phyloP scores from a whole-genome alignment of 2,329 filamentous ascomycete genomes.

The Arachnomyces sp. region DNA sequence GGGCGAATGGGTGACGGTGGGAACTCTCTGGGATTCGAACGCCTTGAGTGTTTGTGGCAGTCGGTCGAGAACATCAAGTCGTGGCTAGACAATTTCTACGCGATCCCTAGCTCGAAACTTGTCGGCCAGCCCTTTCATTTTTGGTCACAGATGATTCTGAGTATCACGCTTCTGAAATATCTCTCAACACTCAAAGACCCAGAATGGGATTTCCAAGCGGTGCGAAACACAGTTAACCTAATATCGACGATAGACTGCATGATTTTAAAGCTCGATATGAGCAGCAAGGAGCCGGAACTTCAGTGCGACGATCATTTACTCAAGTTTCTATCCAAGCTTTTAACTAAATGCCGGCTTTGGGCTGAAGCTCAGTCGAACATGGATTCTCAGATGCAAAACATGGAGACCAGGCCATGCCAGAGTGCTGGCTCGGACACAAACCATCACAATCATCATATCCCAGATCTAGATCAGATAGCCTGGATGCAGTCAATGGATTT shows the following conservation, averaged over 20 bases:
- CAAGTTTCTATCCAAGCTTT: conserved; percentile 18
- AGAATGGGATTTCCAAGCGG: conserved; percentile 31
- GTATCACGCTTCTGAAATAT: conserved; percentile 29
- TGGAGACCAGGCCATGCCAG: not conserved
- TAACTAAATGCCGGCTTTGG: conserved; percentile 17
- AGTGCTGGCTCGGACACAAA: conserved; percentile 1
- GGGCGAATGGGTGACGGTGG: conserved; percentile 7
- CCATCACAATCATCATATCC: conserved; percentile 9
- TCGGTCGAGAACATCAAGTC: conserved; percentile 27
- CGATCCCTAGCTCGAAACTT: conserved; percentile 17
- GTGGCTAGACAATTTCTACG: conserved; percentile 27
- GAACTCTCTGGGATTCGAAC: conserved; percentile 21
- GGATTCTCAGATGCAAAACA: conserved; percentile 4
- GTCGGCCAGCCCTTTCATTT: conserved; percentile 29
- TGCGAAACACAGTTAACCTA: conserved; percentile 26
- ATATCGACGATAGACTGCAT: conserved; percentile 24
- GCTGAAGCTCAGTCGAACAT: conserved; percentile 13
- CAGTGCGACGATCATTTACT: conserved; percentile 24
- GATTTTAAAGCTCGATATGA: conserved; percentile 20
- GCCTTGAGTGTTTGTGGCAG: conserved; percentile 27
- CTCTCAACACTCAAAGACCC: conserved; percentile 31
- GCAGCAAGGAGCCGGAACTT: conserved; percentile 20
- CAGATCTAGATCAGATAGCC: conserved; percentile 19
- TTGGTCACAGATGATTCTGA: conserved; percentile 32
- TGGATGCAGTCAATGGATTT: conserved; percentile 26